Percentiles rank a stretch among this genome's conserved stretches.
phyloP scores from a whole-genome alignment of 2,329 filamentous ascomycete genomes.

The Neofusicoccum parvum region DNA sequence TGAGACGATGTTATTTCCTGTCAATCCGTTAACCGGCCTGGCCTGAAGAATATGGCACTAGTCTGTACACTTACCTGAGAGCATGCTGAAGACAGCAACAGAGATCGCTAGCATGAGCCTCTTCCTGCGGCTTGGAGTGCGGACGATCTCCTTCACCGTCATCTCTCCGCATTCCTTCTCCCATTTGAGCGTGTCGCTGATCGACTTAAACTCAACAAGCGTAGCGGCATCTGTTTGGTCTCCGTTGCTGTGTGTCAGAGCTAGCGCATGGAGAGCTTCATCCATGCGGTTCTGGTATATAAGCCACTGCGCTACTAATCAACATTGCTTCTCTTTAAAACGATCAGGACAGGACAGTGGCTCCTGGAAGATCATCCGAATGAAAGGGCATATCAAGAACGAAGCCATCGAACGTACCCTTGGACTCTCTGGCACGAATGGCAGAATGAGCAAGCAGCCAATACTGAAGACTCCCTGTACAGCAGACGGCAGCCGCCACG shows the following conservation, averaged over 20 bases:
- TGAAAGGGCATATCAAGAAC: no score
- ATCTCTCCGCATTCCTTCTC: constrained; percentile 13
- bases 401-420: background rate
- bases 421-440: constrained; percentile 41
- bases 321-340: constrained; percentile 39
- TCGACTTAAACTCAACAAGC: constrained; percentile 24
- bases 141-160: constrained; percentile 10
- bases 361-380: no score
- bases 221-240: constrained; percentile 44
- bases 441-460: constrained; percentile 46
- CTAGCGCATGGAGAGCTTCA: constrained; percentile 47
- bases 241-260: constrained; percentile 49
- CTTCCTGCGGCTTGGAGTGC: constrained; percentile 10
- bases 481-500: constrained; percentile 49
- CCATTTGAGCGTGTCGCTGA: constrained; percentile 11
- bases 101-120: background rate
- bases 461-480: constrained; percentile 47
- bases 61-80: background rate
- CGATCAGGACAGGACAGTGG: background rate
- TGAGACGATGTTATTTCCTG: constrained; percentile 40
- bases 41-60: no score
- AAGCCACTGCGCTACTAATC: constrained; percentile 46
- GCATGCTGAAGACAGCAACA: background rate
- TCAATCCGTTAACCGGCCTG: constrained; percentile 14
- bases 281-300: constrained; percentile 44